Percentiles rank a stretch among this genome's conserved stretches.
phyloP scores from a whole-genome alignment of 257 asterid genomes.

The Leonotis leonurus region DNA sequence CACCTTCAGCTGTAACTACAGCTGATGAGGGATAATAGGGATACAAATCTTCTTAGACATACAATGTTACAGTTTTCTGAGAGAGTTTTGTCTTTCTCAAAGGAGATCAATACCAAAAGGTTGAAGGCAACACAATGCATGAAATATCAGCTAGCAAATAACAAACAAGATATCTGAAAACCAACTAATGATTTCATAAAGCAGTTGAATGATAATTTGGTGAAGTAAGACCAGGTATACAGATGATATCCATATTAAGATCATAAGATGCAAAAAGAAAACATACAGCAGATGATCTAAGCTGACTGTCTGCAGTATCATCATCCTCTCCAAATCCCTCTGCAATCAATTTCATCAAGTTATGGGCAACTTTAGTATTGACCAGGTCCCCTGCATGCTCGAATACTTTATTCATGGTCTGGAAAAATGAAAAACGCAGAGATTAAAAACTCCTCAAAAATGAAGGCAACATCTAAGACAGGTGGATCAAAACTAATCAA shows the following conservation, averaged over 20 bases:
- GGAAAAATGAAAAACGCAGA: constrained; percentile 25
- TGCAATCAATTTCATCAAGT: constrained; percentile 90
- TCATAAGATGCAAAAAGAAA: constrained; percentile 20
- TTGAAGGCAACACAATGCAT: constrained; percentile 5
- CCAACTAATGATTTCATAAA: constrained; percentile 3
- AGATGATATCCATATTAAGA: constrained; percentile 15
- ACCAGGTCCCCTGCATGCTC: constrained; percentile 98
- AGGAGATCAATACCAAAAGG: background rate
- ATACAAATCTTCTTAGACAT: background rate
- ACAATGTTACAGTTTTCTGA: background rate
- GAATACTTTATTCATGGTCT: constrained; percentile 98
- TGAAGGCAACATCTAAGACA: constrained; percentile 1
- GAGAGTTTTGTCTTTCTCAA: background rate
- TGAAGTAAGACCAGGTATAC: constrained; percentile 6
- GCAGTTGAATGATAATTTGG: background rate
- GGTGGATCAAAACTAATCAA: constrained; percentile 1
- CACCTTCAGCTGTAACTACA: background rate
- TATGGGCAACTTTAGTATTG: constrained; percentile 86
- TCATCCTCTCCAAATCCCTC: constrained; percentile 97
- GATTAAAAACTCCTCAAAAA: constrained; percentile 3
- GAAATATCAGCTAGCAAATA: constrained; percentile 12
- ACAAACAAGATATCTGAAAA: background rate
- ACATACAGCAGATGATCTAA: constrained; percentile 97
- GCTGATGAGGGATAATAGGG: background rate
- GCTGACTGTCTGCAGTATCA: constrained; percentile 74